phyloP scores from a whole-genome alignment of 2,329 filamentous ascomycete genomes.

The Neofusicoccum sp. region DNA sequence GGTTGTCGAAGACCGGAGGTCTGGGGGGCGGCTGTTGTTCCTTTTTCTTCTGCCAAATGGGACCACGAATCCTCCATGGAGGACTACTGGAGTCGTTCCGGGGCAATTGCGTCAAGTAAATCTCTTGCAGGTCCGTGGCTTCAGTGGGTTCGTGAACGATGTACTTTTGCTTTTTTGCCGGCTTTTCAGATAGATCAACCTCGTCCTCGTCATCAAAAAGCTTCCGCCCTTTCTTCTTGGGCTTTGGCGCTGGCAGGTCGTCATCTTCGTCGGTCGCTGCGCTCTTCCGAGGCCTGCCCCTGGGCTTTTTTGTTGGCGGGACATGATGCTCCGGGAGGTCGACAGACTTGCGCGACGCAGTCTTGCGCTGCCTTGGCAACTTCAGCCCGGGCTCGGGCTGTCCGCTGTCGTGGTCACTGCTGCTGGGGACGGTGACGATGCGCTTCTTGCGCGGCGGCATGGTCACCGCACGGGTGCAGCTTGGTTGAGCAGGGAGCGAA shows the following conservation, averaged over 20 bases:
- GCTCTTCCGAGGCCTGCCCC: slow-evolving; percentile 17
- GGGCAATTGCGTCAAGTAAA: slow-evolving; percentile 49
- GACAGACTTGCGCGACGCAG: slow-evolving; percentile 5
- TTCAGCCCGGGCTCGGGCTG: neutral
- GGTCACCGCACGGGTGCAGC: slow-evolving; percentile 4
- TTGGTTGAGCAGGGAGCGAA: neutral
- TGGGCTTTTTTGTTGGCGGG: slow-evolving; percentile 14
- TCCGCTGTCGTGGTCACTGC: slow-evolving; percentile 16
- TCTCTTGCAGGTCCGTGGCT: slow-evolving; percentile 43
- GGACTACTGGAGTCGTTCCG: slow-evolving; percentile 28
- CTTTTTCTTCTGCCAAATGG: slow-evolving; percentile 50
- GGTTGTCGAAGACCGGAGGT: slow-evolving; percentile 25
- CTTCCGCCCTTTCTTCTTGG: slow-evolving; percentile 6
- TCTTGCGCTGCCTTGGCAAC: neutral
- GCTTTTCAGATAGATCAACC: slow-evolving; percentile 13
- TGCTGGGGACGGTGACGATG: slow-evolving; percentile 9
- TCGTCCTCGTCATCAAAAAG: neutral
- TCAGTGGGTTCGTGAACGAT: slow-evolving; percentile 47
- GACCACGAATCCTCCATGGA: slow-evolving; percentile 47
- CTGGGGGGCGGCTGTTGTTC: slow-evolving; percentile 25
- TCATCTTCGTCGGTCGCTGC: neutral
- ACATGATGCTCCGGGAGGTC: neutral
- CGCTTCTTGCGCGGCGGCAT: slow-evolving; percentile 20
- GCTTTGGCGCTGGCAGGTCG: neutral
- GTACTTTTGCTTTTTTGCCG: slow-evolving; percentile 41